Evolutionary conservation across 805 yeast genomes (phyloP).

Genomic region (Metschnikowia hibisci): DNA sequence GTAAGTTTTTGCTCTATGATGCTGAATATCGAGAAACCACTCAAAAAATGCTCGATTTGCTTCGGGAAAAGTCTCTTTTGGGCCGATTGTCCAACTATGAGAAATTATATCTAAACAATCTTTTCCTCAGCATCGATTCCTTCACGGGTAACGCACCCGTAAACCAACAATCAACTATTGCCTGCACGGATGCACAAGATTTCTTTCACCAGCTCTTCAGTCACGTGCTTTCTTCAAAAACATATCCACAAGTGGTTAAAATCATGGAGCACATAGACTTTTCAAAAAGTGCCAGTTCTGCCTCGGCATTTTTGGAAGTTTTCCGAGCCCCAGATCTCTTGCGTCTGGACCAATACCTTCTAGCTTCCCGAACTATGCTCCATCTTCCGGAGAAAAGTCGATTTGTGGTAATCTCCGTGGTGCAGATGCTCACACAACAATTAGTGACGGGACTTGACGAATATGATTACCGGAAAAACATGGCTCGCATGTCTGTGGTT

Average conservation of each 20-base stretch:
- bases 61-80: constrained; percentile 48
- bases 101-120: constrained; percentile 54
- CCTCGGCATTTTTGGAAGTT: constrained; percentile 29
- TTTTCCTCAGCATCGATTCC: constrained; percentile 54
- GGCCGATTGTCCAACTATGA: constrained; percentile 50
- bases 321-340: constrained; percentile 62
- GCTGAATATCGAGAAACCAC: constrained; percentile 57
- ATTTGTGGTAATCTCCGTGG: constrained; percentile 40
- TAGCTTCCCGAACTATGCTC: constrained; percentile 46
- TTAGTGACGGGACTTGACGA: constrained; percentile 62
- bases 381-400: constrained; percentile 28
- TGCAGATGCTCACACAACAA: constrained; percentile 66
- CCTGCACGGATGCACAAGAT: constrained; percentile 10
- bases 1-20: constrained; percentile 55
- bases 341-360: constrained; percentile 50
- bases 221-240: constrained; percentile 5
- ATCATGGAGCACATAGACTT: constrained; percentile 39
- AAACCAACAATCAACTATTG: not conserved
- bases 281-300: constrained; percentile 35
- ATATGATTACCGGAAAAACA: constrained; percentile 54
- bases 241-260: constrained; percentile 2
- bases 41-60: constrained; percentile 56
- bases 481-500: constrained; percentile 58
- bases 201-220: constrained; percentile 14
- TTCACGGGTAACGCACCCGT: constrained; percentile 9